These are phyloP conservation scores for Cystobasidium pallidum DNA, from an alignment of 1,284 basidiomycete species.

Conservation along the genomic window DNA sequence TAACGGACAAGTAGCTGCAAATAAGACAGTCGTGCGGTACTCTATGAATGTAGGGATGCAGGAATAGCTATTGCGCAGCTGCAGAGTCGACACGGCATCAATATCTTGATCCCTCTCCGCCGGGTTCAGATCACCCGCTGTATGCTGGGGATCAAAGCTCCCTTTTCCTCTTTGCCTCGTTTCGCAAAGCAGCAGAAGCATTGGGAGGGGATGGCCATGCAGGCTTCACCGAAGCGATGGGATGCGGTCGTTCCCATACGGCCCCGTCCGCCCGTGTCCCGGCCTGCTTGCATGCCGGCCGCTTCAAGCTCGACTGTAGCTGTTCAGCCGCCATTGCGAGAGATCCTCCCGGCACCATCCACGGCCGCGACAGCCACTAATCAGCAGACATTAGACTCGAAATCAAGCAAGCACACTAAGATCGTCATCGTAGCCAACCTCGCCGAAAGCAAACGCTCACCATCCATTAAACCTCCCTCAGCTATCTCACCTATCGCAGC, in stretches of 20 bases:
- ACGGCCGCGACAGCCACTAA: background rate
- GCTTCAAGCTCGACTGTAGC: conserved; percentile 10
- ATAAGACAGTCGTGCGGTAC: background rate
- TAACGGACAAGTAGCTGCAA: background rate
- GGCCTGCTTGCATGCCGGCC: background rate
- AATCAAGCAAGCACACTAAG: background rate
- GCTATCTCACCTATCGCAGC: background rate
- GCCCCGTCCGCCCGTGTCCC: background rate
- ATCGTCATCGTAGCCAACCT: background rate
- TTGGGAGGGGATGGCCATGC: background rate
- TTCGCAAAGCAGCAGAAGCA: background rate
- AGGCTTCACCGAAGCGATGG: background rate
- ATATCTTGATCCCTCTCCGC: background rate
- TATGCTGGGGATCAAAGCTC: conserved; percentile 11
- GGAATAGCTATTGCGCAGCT: background rate
- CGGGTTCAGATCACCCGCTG: background rate
- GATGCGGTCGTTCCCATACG: background rate
- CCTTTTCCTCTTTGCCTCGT: background rate
- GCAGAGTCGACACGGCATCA: background rate
- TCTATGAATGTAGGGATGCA: background rate
- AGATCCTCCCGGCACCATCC: conserved; percentile 17
- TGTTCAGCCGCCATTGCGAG: conserved; percentile 1
- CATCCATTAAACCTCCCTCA: background rate
- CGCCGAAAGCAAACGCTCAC: background rate
- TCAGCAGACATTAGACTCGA: background rate